Evolutionary conservation across 768 basidiomycete genomes (phyloP).

Genomic region (Mycena albidolilacea): DNA sequence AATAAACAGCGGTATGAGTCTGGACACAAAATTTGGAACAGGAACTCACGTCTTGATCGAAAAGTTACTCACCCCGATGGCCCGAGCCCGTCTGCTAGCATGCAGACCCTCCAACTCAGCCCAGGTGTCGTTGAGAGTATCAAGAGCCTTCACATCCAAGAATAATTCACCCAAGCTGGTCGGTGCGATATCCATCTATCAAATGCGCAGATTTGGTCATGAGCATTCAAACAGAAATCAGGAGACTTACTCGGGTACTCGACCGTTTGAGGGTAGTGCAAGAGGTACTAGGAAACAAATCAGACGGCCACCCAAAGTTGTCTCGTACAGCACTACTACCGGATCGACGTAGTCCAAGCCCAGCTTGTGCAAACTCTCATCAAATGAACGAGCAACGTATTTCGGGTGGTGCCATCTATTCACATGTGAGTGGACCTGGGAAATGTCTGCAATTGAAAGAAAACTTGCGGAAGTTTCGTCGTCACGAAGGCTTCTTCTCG

Average conservation of each 20-base stretch:
- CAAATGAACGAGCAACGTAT: too few relatives aligned
- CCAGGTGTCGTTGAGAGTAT: slow-evolving; percentile 61
- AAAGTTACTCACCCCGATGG: too few relatives aligned
- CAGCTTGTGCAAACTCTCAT: too few relatives aligned
- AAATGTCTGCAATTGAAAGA: slow-evolving; percentile 53
- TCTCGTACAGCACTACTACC: slow-evolving; percentile 44
- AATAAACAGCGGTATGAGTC: too few relatives aligned
- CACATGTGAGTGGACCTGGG: neutral
- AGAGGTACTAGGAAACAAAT: slow-evolving; percentile 54
- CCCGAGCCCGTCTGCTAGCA: too few relatives aligned
- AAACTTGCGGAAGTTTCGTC: slow-evolving; percentile 60
- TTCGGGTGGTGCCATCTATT: slow-evolving; percentile 55
- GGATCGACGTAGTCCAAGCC: slow-evolving; percentile 51
- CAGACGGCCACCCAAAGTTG: neutral
- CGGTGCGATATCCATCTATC: slow-evolving; percentile 40
- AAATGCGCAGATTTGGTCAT: neutral
- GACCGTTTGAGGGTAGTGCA: slow-evolving; percentile 67
- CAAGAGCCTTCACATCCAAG: slow-evolving; percentile 42
- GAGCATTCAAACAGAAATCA: neutral
- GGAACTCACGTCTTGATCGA: too few relatives aligned
- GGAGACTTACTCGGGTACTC: too few relatives aligned
- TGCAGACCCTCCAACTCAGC: slow-evolving; percentile 43
- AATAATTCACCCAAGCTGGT: slow-evolving; percentile 52
- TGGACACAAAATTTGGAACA: too few relatives aligned
- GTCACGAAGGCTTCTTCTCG: slow-evolving; percentile 65